Evolutionary conservation across 768 basidiomycete species (phyloP).

Genomic region (Cystobasidium tubakii): DNA sequence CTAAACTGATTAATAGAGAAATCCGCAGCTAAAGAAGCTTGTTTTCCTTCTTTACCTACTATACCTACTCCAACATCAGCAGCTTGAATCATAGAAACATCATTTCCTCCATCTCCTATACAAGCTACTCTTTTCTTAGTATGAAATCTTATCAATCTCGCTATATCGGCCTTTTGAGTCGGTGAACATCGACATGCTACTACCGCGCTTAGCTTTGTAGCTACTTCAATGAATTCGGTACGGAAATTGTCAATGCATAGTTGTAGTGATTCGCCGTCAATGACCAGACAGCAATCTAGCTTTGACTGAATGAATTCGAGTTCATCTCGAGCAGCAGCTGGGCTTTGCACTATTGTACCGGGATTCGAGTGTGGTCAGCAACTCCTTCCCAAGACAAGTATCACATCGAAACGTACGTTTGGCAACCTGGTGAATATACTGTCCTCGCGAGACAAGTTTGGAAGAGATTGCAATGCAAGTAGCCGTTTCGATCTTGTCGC

Average conservation of each 20-base stretch:
- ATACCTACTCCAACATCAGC: conserved; percentile 97
- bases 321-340: conserved; percentile 74
- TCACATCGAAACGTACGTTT: conserved; percentile 59
- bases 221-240: conserved; percentile 89
- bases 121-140: conserved; percentile 96
- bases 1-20: conserved; percentile 98
- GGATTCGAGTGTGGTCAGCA: neutral
- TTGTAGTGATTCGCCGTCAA: conserved; percentile 93
- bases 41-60: conserved; percentile 97
- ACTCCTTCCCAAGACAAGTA: neutral
- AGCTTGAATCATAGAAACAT: conserved; percentile 99
- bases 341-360: conserved; percentile 63
- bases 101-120: conserved; percentile 98
- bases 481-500: conserved; percentile 98
- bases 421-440: conserved; percentile 93
- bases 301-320: conserved; percentile 91
- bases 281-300: conserved; percentile 93
- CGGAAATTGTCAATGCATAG: conserved; percentile 84
- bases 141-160: conserved; percentile 77
- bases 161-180: conserved; percentile 97
- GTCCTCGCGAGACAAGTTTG: conserved; percentile 87
- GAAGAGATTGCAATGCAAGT: conserved; percentile 96
- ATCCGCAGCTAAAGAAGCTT: conserved; percentile 97
- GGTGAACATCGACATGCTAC: conserved; percentile 98
- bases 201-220: conserved; percentile 90